These are phyloP conservation scores for Paraphoma chrysanthemicola DNA, from an alignment of 2,329 filamentous ascomycete species.

Conservation along the genomic window DNA sequence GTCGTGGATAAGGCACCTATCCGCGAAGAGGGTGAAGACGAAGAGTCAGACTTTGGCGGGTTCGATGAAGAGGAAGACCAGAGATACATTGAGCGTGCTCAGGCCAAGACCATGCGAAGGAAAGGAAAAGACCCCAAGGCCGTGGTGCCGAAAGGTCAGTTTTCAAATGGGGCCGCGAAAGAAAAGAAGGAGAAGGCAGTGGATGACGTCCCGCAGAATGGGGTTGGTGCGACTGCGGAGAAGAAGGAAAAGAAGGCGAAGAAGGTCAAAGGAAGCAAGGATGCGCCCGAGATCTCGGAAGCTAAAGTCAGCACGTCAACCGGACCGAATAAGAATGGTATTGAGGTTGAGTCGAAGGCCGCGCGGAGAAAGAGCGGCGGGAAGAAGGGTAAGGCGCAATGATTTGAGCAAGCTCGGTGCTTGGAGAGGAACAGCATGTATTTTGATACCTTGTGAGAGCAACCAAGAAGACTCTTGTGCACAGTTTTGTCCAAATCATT, in stretches of 20 bases:
- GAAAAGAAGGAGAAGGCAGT: not conserved
- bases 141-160: constrained; percentile 24
- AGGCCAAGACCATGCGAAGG: constrained; percentile 51
- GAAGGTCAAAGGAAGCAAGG: constrained; percentile 13
- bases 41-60: constrained; percentile 55
- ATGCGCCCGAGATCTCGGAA: not conserved
- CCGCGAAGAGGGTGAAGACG: constrained; percentile 48
- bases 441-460: not conserved
- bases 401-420: not conserved
- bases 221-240: not conserved
- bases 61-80: constrained; percentile 60
- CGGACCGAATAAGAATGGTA: constrained; percentile 14
- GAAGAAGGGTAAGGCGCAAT: constrained; percentile 28
- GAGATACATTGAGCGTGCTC: constrained; percentile 55
- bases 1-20: constrained; percentile 75
- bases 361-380: constrained; percentile 27
- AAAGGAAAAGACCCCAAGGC: constrained; percentile 58
- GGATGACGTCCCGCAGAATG: constrained; percentile 11
- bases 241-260: constrained; percentile 9
- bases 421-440: not conserved
- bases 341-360: constrained; percentile 21
- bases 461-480: not conserved
- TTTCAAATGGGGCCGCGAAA: constrained; percentile 8
- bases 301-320: constrained; percentile 11
- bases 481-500: not conserved